phyloP scores from a whole-genome alignment of 106 monocot genomes.

The Hemerocallis citrina region DNA sequence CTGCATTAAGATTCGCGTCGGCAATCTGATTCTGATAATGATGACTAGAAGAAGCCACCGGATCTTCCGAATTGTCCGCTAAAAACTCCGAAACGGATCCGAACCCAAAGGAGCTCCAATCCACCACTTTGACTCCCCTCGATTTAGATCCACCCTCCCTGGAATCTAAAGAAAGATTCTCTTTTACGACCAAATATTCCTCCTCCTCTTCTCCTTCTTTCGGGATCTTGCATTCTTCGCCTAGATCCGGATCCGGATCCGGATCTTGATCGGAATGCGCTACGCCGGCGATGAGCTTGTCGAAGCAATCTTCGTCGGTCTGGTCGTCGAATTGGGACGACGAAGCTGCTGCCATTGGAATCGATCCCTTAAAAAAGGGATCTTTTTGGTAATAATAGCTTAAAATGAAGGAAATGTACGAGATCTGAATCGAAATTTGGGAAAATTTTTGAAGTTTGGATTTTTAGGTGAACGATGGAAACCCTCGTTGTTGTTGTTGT shows the following conservation, averaged over 20 bases:
- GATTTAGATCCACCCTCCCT: conserved; percentile 20
- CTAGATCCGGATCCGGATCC: neutral
- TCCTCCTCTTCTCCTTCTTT: conserved; percentile 9
- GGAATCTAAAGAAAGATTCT: neutral
- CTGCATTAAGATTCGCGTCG: too few species aligned
- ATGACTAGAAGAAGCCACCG: conserved; percentile 6
- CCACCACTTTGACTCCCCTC: conserved; percentile 62
- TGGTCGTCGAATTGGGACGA: conserved; percentile 42
- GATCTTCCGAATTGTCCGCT: conserved; percentile 18
- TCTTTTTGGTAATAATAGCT: neutral
- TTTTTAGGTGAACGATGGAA: too few species aligned
- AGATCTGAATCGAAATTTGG: neutral
- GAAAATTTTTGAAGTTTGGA: neutral
- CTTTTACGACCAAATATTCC: neutral
- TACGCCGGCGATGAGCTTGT: conserved; percentile 36
- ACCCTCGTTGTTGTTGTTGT: too few species aligned
- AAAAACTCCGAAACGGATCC: conserved; percentile 45
- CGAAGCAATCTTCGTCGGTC: conserved; percentile 82
- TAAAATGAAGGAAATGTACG: neutral
- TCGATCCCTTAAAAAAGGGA: conserved; percentile 2
- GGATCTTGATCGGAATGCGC: conserved; percentile 12
- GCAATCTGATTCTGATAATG: neutral
- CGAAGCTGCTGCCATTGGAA: conserved; percentile 21
- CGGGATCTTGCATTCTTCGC: conserved; percentile 2
- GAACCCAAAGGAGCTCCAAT: conserved; percentile 72